Base-by-base conservation (phyloP, 75 land plant genomes). In the Cunninghamia lanceolata region DNA sequence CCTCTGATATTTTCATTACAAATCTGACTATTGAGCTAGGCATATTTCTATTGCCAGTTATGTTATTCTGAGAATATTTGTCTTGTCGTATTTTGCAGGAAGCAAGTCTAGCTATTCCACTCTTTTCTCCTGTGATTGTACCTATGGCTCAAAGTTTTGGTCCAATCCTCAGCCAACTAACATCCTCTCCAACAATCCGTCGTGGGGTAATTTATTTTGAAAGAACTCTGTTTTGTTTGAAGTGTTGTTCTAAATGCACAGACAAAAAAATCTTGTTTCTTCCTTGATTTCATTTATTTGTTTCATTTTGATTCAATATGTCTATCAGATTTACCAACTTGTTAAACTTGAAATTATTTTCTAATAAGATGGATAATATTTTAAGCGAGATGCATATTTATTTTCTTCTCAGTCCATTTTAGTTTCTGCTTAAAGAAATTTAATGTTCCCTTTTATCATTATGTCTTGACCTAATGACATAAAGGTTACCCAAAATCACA, bases 91-190 rank as follows among this genome's bases (percentile, higher is more conserved):
- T 38, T 70, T 87, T 89, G 59, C 93, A 98, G 99, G 97, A 94
- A 81, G 99, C 99, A 86, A 94, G 94, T 80, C 47, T 68, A 45
- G 97, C 99, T 78, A 90, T 98, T 36, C 99, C 99, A 46, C 85
- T 98, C 36, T 94, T 96, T 87, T 98, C 99, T 78, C 99, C 99
- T 13, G 99, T 98, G 59, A 90, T 95, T 82, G 96, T 95, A 13
- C 99, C 99, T 42, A 90, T 98, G 94, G 99, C 97, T 52, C 99
- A 98, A 87, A 94, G 94, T 82, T 82, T 98, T 83, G 96, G 95
- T 79, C 99, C 99, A 56, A 74, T 98, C 59, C 88, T 98, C 42
- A 87, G 94, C 4, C 99, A 98, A 81, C 88, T 98, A 21, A 94
- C 93, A 82, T 88, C 95, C 50, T 96, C 96, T 74, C 96, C 95